A percentile compares a stretch with the other conserved stretches of the same genome.
Evolutionary conservation across 306 rosid species (phyloP).

Genomic region (Amphicarpaea edgeworthii): DNA sequence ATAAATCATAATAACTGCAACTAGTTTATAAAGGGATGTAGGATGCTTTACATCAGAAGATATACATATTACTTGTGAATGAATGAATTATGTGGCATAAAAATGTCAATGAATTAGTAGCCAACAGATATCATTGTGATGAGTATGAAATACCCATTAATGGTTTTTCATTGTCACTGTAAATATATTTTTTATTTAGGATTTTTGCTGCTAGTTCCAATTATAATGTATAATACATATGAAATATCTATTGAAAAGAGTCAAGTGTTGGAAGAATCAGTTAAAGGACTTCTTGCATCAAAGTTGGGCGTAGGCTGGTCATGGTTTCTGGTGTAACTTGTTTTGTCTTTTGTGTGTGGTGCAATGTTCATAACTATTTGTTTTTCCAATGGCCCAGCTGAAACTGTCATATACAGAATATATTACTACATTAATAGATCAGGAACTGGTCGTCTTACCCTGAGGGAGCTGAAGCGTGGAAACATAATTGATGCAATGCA

Average conservation of each 20-base stretch:
- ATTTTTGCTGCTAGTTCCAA: constrained; percentile 2
- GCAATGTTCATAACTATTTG: constrained; percentile 44
- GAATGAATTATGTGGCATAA: constrained; percentile 1
- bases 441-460: constrained; percentile 86
- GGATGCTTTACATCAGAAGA: neutral
- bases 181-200: neutral
- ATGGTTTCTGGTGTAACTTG: constrained; percentile 35
- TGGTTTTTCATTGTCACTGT: neutral
- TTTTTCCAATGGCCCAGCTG: constrained; percentile 84
- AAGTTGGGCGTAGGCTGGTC: constrained; percentile 33
- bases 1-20: constrained; percentile 15
- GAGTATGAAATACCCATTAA: neutral
- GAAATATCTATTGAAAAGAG: constrained; percentile 13
- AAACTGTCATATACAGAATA: constrained; percentile 98
- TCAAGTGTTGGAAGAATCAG: too few relatives aligned
- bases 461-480: constrained; percentile 96
- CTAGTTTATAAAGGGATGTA: constrained; percentile 2
- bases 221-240: neutral
- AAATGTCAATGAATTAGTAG: constrained; percentile 7
- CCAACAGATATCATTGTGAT: neutral
- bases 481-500: constrained; percentile 97
- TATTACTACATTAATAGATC: constrained; percentile 95
- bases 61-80: constrained; percentile 9
- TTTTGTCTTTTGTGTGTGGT: constrained; percentile 1
- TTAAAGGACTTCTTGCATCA: constrained; percentile 7